Conservation (phyloP, 2,329 filamentous ascomycete genomes). For the Pseudocercospora eumusae region DNA sequence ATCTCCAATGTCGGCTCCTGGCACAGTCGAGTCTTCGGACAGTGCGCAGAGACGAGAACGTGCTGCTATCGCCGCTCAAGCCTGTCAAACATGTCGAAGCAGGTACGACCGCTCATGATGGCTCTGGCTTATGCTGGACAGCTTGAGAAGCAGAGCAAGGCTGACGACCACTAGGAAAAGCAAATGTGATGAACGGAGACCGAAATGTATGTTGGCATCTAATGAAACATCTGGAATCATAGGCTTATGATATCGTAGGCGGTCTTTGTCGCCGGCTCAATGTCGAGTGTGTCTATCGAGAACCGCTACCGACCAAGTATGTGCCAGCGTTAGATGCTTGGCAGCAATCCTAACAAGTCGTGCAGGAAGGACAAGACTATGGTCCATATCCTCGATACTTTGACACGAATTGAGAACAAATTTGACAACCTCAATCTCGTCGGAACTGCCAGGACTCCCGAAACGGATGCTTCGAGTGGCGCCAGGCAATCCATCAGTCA, state of each 20-base stretch:
- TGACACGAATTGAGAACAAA: conserved; percentile 59
- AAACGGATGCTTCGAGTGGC: conserved; percentile 22
- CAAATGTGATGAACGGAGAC: conserved; percentile 64
- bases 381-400: conserved; percentile 60
- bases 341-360: background rate
- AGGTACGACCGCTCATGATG: conserved; percentile 27
- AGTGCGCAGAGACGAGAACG: conserved; percentile 45
- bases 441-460: conserved; percentile 21
- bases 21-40: conserved; percentile 21
- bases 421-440: conserved; percentile 49
- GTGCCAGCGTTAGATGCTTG: conserved; percentile 33
- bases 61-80: conserved; percentile 55
- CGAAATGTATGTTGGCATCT: conserved; percentile 51
- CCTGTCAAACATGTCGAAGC: conserved; percentile 60
- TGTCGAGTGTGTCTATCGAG: conserved; percentile 61
- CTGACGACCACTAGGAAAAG: conserved; percentile 54
- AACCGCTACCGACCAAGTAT: conserved; percentile 64
- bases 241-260: conserved; percentile 27
- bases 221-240: background rate
- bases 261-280: conserved; percentile 60
- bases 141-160: background rate
- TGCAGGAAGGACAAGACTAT: conserved; percentile 64
- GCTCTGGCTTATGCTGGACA: background rate
- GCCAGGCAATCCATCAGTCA: conserved; percentile 17
- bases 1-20: conserved; percentile 23